Conservation (phyloP, 768 basidiomycete genomes). For the Candolleomyces efflorescens region DNA sequence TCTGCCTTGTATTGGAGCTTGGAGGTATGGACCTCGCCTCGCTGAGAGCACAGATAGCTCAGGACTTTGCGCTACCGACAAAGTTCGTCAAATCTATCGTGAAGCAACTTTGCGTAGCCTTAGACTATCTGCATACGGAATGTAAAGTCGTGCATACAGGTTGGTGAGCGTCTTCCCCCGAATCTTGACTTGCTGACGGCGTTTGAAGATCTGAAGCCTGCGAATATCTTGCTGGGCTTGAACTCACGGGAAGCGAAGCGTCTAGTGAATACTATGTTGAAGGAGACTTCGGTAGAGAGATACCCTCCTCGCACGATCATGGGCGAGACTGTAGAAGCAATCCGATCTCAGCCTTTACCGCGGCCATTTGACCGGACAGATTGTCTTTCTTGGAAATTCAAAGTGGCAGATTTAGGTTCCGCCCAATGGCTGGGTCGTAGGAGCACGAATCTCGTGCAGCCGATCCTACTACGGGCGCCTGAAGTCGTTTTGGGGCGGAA, state of each 20-base stretch:
- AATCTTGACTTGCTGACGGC: not conserved
- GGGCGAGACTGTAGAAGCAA: conserved; percentile 6
- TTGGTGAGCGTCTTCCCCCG: conserved; percentile 12
- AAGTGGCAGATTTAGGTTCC: conserved; percentile 6
- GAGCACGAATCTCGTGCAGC: conserved; percentile 4
- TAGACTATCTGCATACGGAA: conserved; percentile 50
- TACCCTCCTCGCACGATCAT: conserved; percentile 8
- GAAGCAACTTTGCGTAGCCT: conserved; percentile 48
- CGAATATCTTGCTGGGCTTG: conserved; percentile 5
- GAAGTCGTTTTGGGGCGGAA: conserved; percentile 19
- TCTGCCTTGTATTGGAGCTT: conserved; percentile 82
- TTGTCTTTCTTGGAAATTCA: conserved; percentile 7
- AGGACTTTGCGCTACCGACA: conserved; percentile 32
- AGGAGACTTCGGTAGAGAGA: not conserved
- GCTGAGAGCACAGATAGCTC: conserved; percentile 39
- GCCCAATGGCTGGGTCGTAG: conserved; percentile 7
- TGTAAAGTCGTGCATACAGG: conserved; percentile 68
- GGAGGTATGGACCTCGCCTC: conserved; percentile 74
- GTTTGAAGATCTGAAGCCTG: conserved; percentile 8
- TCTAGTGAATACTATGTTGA: not conserved
- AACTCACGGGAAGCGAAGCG: not conserved
- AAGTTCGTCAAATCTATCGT: conserved; percentile 49
- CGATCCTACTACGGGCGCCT: conserved; percentile 14
- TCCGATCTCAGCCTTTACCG: conserved; percentile 7
- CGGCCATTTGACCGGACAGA: not conserved